Conservation (phyloP, 306 rosid species). For the Psophocarpus tetragonolobus region DNA sequence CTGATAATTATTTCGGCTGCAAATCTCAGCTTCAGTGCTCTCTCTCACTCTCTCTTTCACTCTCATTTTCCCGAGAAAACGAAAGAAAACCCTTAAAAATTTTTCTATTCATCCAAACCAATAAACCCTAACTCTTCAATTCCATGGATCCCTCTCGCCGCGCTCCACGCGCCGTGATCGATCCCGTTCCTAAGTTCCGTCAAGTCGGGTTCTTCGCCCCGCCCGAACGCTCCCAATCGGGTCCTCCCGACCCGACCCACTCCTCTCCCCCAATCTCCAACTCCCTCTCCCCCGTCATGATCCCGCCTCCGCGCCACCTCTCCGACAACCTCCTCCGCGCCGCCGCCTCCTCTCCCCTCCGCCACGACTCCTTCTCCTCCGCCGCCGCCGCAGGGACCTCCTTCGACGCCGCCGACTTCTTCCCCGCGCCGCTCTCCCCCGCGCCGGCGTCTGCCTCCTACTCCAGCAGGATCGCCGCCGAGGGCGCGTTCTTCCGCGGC, state of each 20-base stretch:
- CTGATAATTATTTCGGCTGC: not conserved
- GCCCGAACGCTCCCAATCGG: constrained; percentile 41
- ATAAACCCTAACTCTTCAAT: not conserved
- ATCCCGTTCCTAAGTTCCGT: constrained; percentile 85
- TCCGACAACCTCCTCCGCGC: constrained; percentile 46
- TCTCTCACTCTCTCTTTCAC: not conserved
- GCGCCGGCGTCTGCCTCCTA: constrained; percentile 45
- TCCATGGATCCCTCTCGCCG: constrained; percentile 91
- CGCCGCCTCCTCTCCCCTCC: constrained; percentile 42
- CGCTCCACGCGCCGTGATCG: constrained; percentile 59
- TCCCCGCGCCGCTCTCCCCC: constrained; percentile 37
- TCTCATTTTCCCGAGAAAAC: constrained; percentile 8
- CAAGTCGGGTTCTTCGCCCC: constrained; percentile 85
- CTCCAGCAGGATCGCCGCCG: constrained; percentile 42
- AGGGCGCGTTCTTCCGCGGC: constrained; percentile 44
- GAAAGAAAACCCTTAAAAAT: not conserved
- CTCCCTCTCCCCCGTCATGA: constrained; percentile 83
- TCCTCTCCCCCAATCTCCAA: constrained; percentile 42
- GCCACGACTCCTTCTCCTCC: constrained; percentile 19
- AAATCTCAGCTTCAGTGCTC: not conserved
- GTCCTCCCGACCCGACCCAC: constrained; percentile 49
- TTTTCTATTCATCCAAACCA: constrained; percentile 25
- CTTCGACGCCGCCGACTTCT: constrained; percentile 25
- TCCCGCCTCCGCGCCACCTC: constrained; percentile 76
- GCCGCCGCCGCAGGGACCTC: constrained; percentile 17